Evolutionary conservation across 2,329 filamentous ascomycete species (phyloP).

Genomic region (Colletotrichum falcatum): DNA sequence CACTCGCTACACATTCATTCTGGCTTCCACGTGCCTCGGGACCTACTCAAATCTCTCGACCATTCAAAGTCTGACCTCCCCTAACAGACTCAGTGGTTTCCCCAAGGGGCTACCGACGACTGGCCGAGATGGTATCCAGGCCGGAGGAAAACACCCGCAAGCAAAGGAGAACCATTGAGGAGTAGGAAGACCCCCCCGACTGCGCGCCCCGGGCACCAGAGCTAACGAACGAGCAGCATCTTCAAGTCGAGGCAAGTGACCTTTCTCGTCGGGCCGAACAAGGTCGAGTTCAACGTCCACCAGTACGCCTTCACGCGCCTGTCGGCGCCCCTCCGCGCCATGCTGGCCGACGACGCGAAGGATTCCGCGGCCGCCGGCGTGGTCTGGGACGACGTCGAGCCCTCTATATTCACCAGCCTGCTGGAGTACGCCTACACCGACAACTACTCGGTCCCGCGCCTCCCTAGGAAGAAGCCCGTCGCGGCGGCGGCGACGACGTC

Average conservation of each 20-base stretch:
- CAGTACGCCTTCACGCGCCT: background rate
- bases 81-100: background rate
- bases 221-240: background rate
- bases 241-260: constrained; percentile 1
- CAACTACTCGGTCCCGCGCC: background rate
- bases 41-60: background rate
- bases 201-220: background rate
- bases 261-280: constrained; percentile 8
- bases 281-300: background rate
- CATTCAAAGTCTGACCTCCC: background rate
- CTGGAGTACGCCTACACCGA: background rate
- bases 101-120: background rate
- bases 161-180: background rate
- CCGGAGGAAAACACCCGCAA: background rate
- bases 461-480: background rate
- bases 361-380: background rate
- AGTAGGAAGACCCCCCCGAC: background rate
- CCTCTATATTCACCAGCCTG: background rate
- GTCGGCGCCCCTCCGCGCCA: background rate
- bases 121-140: background rate
- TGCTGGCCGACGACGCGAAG: background rate
- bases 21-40: background rate
- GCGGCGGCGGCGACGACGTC: background rate
- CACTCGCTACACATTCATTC: background rate
- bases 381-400: background rate